Percentiles rank a stretch among this genome's conserved stretches.
Conservation (phyloP, 257 asterid species). For the Coffea eugenioides region DNA sequence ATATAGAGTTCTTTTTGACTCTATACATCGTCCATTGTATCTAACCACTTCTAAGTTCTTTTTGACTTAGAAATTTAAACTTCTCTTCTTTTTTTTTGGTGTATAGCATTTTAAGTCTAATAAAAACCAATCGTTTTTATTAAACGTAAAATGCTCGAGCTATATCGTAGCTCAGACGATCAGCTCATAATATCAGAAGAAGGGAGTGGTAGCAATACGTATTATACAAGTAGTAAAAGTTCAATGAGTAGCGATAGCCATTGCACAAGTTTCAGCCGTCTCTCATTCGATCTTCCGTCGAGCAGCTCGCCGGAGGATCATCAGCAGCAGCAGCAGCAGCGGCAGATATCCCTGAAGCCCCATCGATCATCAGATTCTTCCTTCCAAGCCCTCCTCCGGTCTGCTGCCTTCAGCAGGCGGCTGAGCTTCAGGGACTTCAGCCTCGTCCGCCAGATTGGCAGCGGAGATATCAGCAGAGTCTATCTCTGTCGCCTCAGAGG, state of each 20-base stretch:
- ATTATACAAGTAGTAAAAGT: slow-evolving; percentile 40
- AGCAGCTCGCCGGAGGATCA: slow-evolving; percentile 49
- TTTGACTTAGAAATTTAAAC: background rate
- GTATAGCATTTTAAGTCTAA: background rate
- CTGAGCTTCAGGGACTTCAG: slow-evolving; percentile 61
- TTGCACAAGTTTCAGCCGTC: slow-evolving; percentile 60
- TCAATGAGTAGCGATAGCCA: slow-evolving; percentile 74
- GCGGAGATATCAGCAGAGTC: slow-evolving; percentile 84
- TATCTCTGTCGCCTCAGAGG: slow-evolving; percentile 48
- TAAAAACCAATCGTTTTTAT: background rate
- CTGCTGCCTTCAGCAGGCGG: slow-evolving; percentile 20
- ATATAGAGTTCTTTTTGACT: background rate
- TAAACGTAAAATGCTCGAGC: background rate
- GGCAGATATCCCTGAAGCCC: slow-evolving; percentile 42
- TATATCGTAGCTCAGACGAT: slow-evolving; percentile 14
- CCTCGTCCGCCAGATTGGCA: slow-evolving; percentile 74
- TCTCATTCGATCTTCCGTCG: slow-evolving; percentile 61
- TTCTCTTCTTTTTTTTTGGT: background rate
- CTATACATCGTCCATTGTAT: background rate
- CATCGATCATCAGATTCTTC: slow-evolving; percentile 79
- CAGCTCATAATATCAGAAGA: slow-evolving; percentile 19
- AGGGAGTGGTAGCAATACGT: slow-evolving; percentile 7
- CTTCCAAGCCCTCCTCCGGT: slow-evolving; percentile 43
- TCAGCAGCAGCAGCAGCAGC: background rate
- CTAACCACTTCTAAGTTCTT: background rate